phyloP scores from a whole-genome alignment of 768 basidiomycete species.

The Phylloporus arenicola region DNA sequence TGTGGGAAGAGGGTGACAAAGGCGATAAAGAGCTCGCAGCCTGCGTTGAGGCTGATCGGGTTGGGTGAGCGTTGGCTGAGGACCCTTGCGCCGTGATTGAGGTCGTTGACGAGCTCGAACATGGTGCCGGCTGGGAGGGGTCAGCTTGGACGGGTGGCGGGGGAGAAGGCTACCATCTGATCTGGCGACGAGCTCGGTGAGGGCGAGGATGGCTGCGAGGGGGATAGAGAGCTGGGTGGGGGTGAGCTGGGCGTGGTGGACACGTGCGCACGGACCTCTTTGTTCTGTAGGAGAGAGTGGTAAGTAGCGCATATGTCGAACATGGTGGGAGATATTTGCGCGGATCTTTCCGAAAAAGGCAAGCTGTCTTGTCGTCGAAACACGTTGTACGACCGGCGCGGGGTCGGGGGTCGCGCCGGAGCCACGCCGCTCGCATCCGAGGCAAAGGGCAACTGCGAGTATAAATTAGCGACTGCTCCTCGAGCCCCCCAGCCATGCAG shows the following conservation, averaged over 20 bases:
- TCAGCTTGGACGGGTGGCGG: constrained; percentile 4
- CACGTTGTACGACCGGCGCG: constrained; percentile 72
- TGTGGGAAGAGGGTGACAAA: constrained; percentile 84
- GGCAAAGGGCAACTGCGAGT: constrained; percentile 29
- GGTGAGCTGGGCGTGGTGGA: neutral
- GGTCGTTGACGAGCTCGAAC: constrained; percentile 84
- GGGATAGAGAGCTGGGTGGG: constrained; percentile 66
- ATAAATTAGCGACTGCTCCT: constrained; percentile 19
- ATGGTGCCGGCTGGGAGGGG: constrained; percentile 69
- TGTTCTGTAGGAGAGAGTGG: constrained; percentile 53
- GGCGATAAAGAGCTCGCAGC: constrained; percentile 84
- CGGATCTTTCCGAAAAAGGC: constrained; percentile 7
- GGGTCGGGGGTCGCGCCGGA: constrained; percentile 51
- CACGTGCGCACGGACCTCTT: constrained; percentile 47
- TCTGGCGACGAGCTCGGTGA: constrained; percentile 75
- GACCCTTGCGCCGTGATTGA: constrained; percentile 66
- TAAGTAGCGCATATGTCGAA: constrained; percentile 55
- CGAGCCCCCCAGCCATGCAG: constrained; percentile 22
- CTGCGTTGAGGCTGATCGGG: constrained; percentile 81
- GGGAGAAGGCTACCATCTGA: constrained; percentile 60
- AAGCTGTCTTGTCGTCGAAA: constrained; percentile 51
- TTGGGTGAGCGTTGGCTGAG: constrained; percentile 64
- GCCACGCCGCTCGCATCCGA: constrained; percentile 29
- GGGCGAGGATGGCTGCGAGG: constrained; percentile 80
- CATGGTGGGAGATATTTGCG: constrained; percentile 24